Evolutionary conservation across 208 protist genomes (phyloP), one percentile per base, ranked within the genome.

Genomic region (Acanthamoeba sp.): DNA sequence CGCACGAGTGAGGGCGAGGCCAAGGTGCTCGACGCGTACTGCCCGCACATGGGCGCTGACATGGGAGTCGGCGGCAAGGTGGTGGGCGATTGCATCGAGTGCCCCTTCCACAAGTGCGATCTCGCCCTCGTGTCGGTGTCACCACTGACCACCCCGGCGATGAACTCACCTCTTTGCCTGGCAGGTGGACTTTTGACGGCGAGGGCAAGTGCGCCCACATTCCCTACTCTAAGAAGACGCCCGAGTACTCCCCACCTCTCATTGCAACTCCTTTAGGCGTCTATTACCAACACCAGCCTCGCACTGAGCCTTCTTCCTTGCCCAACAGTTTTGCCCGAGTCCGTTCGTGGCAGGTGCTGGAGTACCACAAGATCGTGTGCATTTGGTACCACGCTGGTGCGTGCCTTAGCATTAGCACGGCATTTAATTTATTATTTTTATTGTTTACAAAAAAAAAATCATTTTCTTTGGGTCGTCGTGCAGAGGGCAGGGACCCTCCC

Each of bases 1-100:
- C 92, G 92, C 48, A 66, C 48, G 34, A 55, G 91, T 32, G 48
- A 42, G 1, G 92, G 92, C 48, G 59, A 80, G 20, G 92, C 92
- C 40, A 87, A 87, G 78, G 78, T 87, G 22, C 40, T 90, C 6
- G 91, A 94, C 38, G 91, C 91, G 1, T 90, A 90, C 52, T 94
- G 91, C 40, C 91, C 91, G 32, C 91, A 94, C 73, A 34, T 94
- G 62, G 91, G 91, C 20, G 91, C 91, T 10, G 48, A 94, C 78
- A 6, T 94, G 66, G 91, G 50, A 7, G 62, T 91, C 59, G 91
- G 91, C 78, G 40, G 91, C 18, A 14, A 34, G 12, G 91, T 94
- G 12, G 76, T 90, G 16, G 91, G 91, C 34, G 55, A 84, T 73
- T 90, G 73, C 59, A 59, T 94, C 73, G 91, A 94, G 73, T 94